Conservation (phyloP, 2,329 filamentous ascomycete species). For the Sodiomyces alkalinus region DNA sequence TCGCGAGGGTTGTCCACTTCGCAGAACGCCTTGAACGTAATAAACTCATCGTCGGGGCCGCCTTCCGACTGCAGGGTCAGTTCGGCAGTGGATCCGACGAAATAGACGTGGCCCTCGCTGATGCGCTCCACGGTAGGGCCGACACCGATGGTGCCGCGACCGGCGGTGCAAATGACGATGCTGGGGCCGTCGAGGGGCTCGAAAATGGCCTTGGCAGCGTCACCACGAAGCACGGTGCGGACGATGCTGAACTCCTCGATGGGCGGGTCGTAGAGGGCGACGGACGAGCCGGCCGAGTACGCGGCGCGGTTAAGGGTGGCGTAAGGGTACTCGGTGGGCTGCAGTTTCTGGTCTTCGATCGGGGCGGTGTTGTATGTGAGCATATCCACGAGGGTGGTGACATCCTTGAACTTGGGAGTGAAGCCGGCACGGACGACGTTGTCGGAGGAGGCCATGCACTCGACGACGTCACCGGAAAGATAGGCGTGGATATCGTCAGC, state of each 20-base stretch:
- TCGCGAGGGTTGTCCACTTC: conserved; percentile 64
- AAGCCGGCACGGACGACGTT: conserved; percentile 96
- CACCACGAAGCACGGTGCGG: conserved; percentile 55
- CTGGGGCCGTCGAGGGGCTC: conserved; percentile 78
- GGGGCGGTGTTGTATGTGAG: conserved; percentile 92
- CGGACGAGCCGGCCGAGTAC: conserved; percentile 62
- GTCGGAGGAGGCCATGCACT: conserved; percentile 98
- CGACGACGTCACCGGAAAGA: conserved; percentile 83
- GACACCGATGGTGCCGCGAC: conserved; percentile 70
- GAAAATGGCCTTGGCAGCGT: conserved; percentile 72
- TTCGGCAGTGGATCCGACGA: conserved; percentile 79
- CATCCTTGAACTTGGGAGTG: conserved; percentile 97
- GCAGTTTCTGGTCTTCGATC: conserved; percentile 89
- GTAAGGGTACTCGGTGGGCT: conserved; percentile 72
- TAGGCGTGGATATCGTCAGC: conserved; percentile 98
- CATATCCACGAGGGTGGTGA: conserved; percentile 75
- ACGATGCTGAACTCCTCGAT: conserved; percentile 95
- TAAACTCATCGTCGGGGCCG: conserved; percentile 52
- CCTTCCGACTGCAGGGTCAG: conserved; percentile 57
- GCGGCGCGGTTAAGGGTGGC: conserved; percentile 65
- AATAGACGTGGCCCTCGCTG: conserved; percentile 60
- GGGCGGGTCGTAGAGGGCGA: conserved; percentile 77
- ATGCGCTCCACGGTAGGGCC: conserved; percentile 67
- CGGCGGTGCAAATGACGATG: conserved; percentile 80
- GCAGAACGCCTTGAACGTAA: conserved; percentile 88